Percentiles rank a stretch among this genome's conserved stretches.
phyloP scores from a whole-genome alignment of 78 protist species.

The Bigelowiella natans region DNA sequence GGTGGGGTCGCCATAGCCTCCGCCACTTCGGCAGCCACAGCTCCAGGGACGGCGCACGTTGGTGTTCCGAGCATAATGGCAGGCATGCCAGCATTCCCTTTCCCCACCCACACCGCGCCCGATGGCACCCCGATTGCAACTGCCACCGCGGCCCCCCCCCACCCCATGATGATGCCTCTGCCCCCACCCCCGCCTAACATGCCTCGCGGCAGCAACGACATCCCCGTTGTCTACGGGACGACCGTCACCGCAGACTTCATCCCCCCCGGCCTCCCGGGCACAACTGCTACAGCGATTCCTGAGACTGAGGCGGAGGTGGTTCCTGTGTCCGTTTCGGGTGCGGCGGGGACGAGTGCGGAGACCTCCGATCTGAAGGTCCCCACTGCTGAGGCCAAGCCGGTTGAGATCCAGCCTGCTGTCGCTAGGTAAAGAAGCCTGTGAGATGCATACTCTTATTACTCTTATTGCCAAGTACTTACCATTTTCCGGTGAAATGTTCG shows the following conservation, averaged over 20 bases:
- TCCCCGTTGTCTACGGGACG: not conserved
- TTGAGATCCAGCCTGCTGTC: too few relatives aligned
- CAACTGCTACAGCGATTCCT: not conserved
- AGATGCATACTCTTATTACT: too few relatives aligned
- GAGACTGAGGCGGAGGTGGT: not conserved
- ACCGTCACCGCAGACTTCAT: not conserved
- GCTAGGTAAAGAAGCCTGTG: too few relatives aligned
- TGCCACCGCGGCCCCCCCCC: not conserved
- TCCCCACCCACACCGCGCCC: not conserved
- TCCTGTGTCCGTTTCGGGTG: too few relatives aligned
- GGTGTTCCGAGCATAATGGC: too few relatives aligned
- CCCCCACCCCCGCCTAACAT: not conserved
- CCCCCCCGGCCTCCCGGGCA: not conserved
- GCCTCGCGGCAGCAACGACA: not conserved
- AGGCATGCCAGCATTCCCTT: too few relatives aligned
- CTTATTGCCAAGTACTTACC: too few relatives aligned
- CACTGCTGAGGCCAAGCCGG: too few relatives aligned
- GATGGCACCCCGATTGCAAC: not conserved
- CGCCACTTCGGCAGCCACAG: not conserved
- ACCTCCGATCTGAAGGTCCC: too few relatives aligned
- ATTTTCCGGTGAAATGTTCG: too few relatives aligned
- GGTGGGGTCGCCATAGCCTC: not conserved
- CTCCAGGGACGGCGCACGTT: too few relatives aligned
- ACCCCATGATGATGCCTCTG: not conserved
- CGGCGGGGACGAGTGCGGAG: too few relatives aligned